Conservation (phyloP, 2,329 filamentous ascomycete genomes). For the Fusarium subtropicale region DNA sequence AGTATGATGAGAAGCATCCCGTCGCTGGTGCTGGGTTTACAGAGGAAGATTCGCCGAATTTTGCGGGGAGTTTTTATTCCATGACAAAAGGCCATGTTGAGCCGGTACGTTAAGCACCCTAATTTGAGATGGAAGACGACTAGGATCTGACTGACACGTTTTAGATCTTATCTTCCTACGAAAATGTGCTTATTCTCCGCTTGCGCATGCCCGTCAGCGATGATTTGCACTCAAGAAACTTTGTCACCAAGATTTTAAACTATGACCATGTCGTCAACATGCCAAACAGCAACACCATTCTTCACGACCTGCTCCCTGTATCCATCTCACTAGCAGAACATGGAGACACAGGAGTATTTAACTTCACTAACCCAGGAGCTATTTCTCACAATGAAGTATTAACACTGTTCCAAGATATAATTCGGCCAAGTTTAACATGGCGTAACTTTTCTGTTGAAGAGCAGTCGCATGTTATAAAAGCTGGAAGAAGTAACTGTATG, state of each 20-base stretch:
- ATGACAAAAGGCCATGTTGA: slow-evolving; percentile 62
- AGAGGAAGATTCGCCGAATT: slow-evolving; percentile 73
- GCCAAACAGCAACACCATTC: slow-evolving; percentile 75
- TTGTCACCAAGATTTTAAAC: slow-evolving; percentile 75
- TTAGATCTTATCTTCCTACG: slow-evolving; percentile 71
- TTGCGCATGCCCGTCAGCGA: slow-evolving; percentile 77
- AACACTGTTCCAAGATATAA: slow-evolving; percentile 70
- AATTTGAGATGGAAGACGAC: too few species aligned
- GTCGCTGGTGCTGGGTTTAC: slow-evolving; percentile 69
- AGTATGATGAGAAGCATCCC: slow-evolving; percentile 68
- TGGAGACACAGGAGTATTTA: slow-evolving; percentile 72
- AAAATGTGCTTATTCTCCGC: slow-evolving; percentile 71
- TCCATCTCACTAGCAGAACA: slow-evolving; percentile 71
- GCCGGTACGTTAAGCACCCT: slow-evolving; percentile 44
- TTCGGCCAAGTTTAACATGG: slow-evolving; percentile 70
- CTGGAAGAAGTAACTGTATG: slow-evolving; percentile 73
- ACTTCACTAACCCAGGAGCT: slow-evolving; percentile 77
- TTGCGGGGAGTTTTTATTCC: slow-evolving; percentile 75
- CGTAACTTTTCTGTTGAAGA: slow-evolving; percentile 75
- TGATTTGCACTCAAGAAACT: slow-evolving; percentile 73
- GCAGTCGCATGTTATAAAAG: slow-evolving; percentile 73
- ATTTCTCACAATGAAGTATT: slow-evolving; percentile 79
- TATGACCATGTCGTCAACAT: slow-evolving; percentile 75
- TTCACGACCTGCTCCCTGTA: slow-evolving; percentile 72
- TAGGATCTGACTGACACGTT: not conserved